A percentile compares a stretch with the other conserved stretches of the same genome.
Evolutionary conservation across 768 basidiomycete species (phyloP).

Genomic region (Lactarius vividus): DNA sequence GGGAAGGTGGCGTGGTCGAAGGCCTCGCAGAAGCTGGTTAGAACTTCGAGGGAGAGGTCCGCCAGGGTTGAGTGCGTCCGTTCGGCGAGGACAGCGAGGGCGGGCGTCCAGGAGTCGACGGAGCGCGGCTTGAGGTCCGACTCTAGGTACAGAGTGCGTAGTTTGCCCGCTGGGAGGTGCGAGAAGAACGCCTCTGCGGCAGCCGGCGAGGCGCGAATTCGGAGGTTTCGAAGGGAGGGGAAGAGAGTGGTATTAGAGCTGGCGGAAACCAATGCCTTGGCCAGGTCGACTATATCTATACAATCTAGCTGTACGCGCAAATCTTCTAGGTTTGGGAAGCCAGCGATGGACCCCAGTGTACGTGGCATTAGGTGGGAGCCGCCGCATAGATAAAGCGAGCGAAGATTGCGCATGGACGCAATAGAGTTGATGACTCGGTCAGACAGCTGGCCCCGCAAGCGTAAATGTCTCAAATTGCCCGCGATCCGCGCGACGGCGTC

Average conservation of each 20-base stretch:
- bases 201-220: slow-evolving; percentile 22
- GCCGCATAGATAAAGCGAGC: slow-evolving; percentile 24
- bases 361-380: slow-evolving; percentile 25
- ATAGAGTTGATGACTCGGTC: slow-evolving; percentile 21
- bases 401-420: slow-evolving; percentile 22
- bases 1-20: slow-evolving; percentile 21
- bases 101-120: slow-evolving; percentile 27
- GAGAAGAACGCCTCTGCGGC: slow-evolving; percentile 21
- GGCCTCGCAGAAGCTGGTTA: slow-evolving; percentile 28
- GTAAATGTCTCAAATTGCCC: slow-evolving; percentile 16
- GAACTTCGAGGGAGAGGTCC: slow-evolving; percentile 24
- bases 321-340: slow-evolving; percentile 25
- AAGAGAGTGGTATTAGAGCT: slow-evolving; percentile 15
- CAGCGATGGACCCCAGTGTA: slow-evolving; percentile 22
- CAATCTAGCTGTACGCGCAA: slow-evolving; percentile 26
- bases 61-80: slow-evolving; percentile 15
- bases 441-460: slow-evolving; percentile 26
- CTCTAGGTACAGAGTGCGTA: slow-evolving; percentile 24
- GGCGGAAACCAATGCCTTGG: slow-evolving; percentile 12
- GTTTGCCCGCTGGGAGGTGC: slow-evolving; percentile 15
- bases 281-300: slow-evolving; percentile 15
- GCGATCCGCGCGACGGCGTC: slow-evolving; percentile 24
- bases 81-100: slow-evolving; percentile 24
- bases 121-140: slow-evolving; percentile 28
- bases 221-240: slow-evolving; percentile 23